These are phyloP conservation scores for Coffea canephora DNA, from an alignment of 257 asterid species.

Conservation along the genomic window DNA sequence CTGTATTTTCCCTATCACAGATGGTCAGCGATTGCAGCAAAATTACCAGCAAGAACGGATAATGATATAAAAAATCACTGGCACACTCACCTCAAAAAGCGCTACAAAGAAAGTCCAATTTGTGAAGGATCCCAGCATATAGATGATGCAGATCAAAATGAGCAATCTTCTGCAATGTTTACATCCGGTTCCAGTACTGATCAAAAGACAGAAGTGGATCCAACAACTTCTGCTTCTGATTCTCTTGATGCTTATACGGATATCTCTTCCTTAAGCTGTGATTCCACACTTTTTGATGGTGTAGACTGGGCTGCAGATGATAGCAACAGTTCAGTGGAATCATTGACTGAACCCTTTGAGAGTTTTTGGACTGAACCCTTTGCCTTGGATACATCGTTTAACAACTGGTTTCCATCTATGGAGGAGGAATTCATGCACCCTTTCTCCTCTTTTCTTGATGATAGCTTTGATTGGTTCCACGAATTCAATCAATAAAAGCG, in stretches of 20 bases:
- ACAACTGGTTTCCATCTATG: not conserved
- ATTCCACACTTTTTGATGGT: not conserved
- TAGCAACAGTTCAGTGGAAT: slow-evolving; percentile 2
- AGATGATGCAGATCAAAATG: not conserved
- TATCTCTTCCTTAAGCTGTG: not conserved
- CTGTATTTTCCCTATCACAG: slow-evolving; percentile 14
- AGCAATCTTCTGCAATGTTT: not conserved
- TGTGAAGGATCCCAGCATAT: not conserved
- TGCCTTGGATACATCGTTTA: not conserved
- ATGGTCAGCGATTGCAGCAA: slow-evolving; percentile 45
- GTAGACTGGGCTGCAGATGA: not conserved
- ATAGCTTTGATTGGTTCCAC: not conserved
- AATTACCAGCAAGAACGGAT: slow-evolving; percentile 47
- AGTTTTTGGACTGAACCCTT: slow-evolving; percentile 25
- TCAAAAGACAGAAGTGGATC: not conserved
- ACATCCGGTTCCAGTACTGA: not conserved
- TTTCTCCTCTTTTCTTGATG: not conserved
- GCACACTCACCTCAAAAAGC: slow-evolving; percentile 42
- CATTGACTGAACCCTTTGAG: slow-evolving; percentile 11
- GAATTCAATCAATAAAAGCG: not conserved
- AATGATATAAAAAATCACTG: slow-evolving; percentile 47
- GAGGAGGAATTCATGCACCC: not conserved
- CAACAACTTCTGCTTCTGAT: not conserved
- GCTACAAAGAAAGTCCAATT: not conserved
- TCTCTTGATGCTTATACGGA: not conserved